A percentile compares a stretch with the other conserved stretches of the same genome.
phyloP scores from a whole-genome alignment of 176 grass and related monocot genomes.

The Alloteropsis semialata region DNA sequence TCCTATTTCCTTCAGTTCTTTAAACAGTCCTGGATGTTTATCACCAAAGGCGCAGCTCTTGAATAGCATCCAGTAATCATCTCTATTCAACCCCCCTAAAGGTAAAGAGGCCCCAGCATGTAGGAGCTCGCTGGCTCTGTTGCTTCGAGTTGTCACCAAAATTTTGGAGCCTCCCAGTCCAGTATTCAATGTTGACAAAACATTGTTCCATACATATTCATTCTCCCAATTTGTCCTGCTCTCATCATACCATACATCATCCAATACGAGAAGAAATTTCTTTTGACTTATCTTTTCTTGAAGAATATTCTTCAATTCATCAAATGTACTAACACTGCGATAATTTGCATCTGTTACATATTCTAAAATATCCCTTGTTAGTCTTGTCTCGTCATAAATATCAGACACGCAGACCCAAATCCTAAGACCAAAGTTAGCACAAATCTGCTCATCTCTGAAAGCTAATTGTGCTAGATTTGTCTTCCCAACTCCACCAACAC shows the following conservation, averaged over 20 bases:
- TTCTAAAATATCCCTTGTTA: constrained; percentile 54
- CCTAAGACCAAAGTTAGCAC: constrained; percentile 33
- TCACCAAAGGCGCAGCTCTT: constrained; percentile 36
- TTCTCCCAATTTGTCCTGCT: constrained; percentile 42
- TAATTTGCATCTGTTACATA: constrained; percentile 37
- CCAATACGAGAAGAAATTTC: constrained; percentile 60
- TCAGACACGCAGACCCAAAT: constrained; percentile 61
- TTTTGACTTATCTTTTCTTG: constrained; percentile 28
- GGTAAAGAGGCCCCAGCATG: constrained; percentile 17
- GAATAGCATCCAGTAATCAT: constrained; percentile 58
- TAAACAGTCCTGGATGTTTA: constrained; percentile 29
- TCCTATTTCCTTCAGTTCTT: constrained; percentile 46
- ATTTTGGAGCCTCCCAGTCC: constrained; percentile 45
- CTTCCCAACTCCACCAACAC: constrained; percentile 61
- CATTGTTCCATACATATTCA: constrained; percentile 25
- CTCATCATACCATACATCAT: constrained; percentile 74
- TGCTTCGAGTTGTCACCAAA: constrained; percentile 43
- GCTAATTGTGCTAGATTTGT: constrained; percentile 54
- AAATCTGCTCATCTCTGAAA: constrained; percentile 45
- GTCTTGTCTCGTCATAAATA: constrained; percentile 33
- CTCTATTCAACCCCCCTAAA: constrained; percentile 42
- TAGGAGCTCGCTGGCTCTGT: constrained; percentile 35
- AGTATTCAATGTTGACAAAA: constrained; percentile 34
- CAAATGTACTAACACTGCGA: background rate
- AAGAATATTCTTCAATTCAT: constrained; percentile 34